Percentiles rank a stretch among this genome's conserved stretches.
Evolutionary conservation across 1,284 basidiomycete genomes (phyloP).

Genomic region (Wallemia mellicola): DNA sequence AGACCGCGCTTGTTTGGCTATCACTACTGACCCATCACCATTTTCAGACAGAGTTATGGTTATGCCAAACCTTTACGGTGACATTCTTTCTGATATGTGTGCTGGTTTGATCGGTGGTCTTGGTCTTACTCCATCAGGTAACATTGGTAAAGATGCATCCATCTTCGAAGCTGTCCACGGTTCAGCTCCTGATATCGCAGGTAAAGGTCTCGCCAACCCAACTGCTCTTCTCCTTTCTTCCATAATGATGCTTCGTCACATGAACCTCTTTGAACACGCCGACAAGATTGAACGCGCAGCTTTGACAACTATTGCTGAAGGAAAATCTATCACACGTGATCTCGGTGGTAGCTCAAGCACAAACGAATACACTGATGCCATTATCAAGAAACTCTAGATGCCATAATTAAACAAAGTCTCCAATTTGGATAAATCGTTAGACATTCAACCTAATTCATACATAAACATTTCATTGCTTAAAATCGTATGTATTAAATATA

Average conservation of each 20-base stretch:
- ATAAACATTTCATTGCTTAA: not conserved
- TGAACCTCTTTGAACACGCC: slow-evolving; percentile 65
- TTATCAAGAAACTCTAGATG: slow-evolving; percentile 36
- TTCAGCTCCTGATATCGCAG: slow-evolving; percentile 61
- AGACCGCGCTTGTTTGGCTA: slow-evolving; percentile 83
- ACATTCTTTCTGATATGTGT: slow-evolving; percentile 97
- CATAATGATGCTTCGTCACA: slow-evolving; percentile 93
- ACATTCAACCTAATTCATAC: not conserved
- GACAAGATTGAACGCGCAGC: slow-evolving; percentile 75
- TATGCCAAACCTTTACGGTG: slow-evolving; percentile 90
- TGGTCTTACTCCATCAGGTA: slow-evolving; percentile 89
- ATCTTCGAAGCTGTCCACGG: slow-evolving; percentile 99
- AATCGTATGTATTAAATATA: no score
- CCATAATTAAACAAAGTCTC: not conserved
- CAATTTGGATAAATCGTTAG: not conserved
- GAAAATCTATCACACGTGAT: slow-evolving; percentile 71
- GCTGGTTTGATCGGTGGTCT: slow-evolving; percentile 95
- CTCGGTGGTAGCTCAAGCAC: slow-evolving; percentile 71
- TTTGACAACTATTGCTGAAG: slow-evolving; percentile 75
- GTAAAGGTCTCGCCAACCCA: slow-evolving; percentile 89
- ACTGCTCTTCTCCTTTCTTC: slow-evolving; percentile 81
- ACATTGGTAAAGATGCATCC: slow-evolving; percentile 92
- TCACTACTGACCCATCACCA: slow-evolving; percentile 74
- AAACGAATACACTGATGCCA: slow-evolving; percentile 56
- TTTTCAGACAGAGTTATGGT: slow-evolving; percentile 97